Percentiles rank a stretch among this genome's conserved stretches.
Evolutionary conservation across 2,329 filamentous ascomycete genomes (phyloP).

Genomic region (Claviceps capensis): DNA sequence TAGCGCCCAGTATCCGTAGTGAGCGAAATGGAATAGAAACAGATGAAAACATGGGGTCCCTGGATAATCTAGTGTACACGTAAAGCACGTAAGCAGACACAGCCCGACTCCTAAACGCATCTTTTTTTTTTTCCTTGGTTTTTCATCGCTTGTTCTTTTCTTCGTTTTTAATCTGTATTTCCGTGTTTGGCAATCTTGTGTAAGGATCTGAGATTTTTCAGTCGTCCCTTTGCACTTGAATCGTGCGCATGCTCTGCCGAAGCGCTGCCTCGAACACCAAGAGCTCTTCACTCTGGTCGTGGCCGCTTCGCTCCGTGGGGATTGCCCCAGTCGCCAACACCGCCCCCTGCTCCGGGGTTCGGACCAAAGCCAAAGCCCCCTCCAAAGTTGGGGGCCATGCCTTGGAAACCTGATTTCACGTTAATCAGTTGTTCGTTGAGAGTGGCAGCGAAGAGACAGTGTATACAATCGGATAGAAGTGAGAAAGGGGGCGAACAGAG

Average conservation of each 20-base stretch:
- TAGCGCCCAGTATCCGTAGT: slow-evolving; percentile 3
- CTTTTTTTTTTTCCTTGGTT: not conserved
- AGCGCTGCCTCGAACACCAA: not conserved
- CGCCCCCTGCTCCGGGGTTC: slow-evolving; percentile 27
- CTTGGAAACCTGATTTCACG: slow-evolving; percentile 44
- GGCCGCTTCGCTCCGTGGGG: slow-evolving; percentile 71
- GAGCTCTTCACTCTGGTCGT: slow-evolving; percentile 45
- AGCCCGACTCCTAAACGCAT: not conserved
- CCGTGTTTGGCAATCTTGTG: not conserved
- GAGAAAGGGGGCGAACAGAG: too few species aligned
- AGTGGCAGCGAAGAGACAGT: too few species aligned
- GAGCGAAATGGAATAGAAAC: not conserved
- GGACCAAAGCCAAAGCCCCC: slow-evolving; percentile 52
- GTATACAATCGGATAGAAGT: too few species aligned
- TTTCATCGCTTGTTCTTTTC: not conserved
- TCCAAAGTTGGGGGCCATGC: slow-evolving; percentile 57
- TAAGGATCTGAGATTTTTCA: too few species aligned
- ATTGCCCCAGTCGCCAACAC: slow-evolving; percentile 54
- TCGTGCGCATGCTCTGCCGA: too few species aligned
- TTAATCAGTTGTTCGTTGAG: slow-evolving; percentile 10
- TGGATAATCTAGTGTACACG: slow-evolving; percentile 4
- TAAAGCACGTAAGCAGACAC: slow-evolving; percentile 1
- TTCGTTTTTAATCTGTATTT: not conserved
- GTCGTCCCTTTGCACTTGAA: too few species aligned
- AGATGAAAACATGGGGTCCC: not conserved